These are phyloP conservation scores for Candida tammaniensis DNA, from an alignment of 805 yeast species.

Conservation along the genomic window DNA sequence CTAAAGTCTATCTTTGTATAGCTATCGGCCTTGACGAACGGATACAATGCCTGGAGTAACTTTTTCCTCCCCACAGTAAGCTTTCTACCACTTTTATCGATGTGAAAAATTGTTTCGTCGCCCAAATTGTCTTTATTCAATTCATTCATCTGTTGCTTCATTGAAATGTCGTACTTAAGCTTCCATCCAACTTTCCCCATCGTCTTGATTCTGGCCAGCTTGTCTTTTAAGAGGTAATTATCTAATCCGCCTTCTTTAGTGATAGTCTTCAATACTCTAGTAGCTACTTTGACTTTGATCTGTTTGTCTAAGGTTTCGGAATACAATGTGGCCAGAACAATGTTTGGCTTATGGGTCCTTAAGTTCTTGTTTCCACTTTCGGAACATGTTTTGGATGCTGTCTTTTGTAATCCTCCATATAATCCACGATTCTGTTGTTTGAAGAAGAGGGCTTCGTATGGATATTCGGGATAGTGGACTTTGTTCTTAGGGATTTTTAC, in stretches of 20 bases:
- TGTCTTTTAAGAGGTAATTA: slow-evolving; percentile 80
- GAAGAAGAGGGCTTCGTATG: slow-evolving; percentile 68
- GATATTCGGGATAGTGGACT: slow-evolving; percentile 27
- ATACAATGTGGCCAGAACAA: slow-evolving; percentile 74
- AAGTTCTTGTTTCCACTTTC: slow-evolving; percentile 73
- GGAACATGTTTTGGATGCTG: slow-evolving; percentile 73
- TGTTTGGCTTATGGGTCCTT: slow-evolving; percentile 79
- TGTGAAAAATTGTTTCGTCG: slow-evolving; percentile 43
- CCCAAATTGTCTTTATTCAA: slow-evolving; percentile 26
- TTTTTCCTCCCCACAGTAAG: slow-evolving; percentile 65
- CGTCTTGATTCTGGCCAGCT: slow-evolving; percentile 86
- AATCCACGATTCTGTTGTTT: slow-evolving; percentile 86
- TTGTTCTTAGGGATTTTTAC: slow-evolving; percentile 21
- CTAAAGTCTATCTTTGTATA: slow-evolving; percentile 45
- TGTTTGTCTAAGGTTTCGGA: slow-evolving; percentile 68
- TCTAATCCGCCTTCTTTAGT: slow-evolving; percentile 95
- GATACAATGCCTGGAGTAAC: slow-evolving; percentile 53
- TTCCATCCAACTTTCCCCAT: slow-evolving; percentile 93
- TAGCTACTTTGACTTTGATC: slow-evolving; percentile 61
- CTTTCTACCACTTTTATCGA: slow-evolving; percentile 44
- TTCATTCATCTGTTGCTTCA: slow-evolving; percentile 35
- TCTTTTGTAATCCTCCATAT: slow-evolving; percentile 83
- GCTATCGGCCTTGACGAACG: slow-evolving; percentile 43
- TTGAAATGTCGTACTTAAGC: slow-evolving; percentile 71
- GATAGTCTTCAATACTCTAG: slow-evolving; percentile 82